Percentiles rank a stretch among this genome's conserved stretches.
Conservation (phyloP, 169 alveolate species). For the Cryptosporidium sp. region DNA sequence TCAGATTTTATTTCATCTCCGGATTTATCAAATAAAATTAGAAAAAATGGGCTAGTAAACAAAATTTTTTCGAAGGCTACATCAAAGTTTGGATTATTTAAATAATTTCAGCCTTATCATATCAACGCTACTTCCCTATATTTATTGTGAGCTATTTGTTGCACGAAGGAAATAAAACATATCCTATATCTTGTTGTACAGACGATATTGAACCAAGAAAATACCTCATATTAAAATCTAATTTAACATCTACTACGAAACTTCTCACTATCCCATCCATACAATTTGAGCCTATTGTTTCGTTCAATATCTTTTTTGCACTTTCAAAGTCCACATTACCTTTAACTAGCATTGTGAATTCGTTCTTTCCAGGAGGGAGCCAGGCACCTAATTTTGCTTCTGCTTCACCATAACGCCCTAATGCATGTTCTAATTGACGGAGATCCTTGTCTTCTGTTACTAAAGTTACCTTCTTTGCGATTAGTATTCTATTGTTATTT, state of each 20-base stretch:
- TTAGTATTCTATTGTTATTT: conserved; percentile 12
- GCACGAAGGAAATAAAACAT: conserved; percentile 63
- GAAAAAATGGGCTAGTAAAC: conserved; percentile 56
- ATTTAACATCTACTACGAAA: conserved; percentile 17
- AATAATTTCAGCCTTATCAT: neutral
- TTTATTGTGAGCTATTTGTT: neutral
- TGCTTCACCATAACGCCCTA: conserved; percentile 70
- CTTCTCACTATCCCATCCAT: conserved; percentile 5
- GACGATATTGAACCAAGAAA: conserved; percentile 58
- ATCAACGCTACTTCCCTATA: neutral
- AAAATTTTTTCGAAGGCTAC: conserved; percentile 65
- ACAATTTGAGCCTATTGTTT: conserved; percentile 38
- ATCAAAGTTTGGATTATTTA: conserved; percentile 28
- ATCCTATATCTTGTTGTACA: conserved; percentile 73
- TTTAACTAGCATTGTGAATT: conserved; percentile 21
- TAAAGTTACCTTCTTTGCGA: conserved; percentile 2
- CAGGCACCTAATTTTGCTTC: conserved; percentile 54
- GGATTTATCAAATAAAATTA: neutral
- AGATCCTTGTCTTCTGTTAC: conserved; percentile 19
- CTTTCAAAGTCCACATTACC: conserved; percentile 42
- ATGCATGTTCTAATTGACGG: conserved; percentile 33
- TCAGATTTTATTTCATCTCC: conserved; percentile 48
- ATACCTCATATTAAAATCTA: conserved; percentile 56
- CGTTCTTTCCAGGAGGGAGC: conserved; percentile 63
- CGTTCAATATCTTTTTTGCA: conserved; percentile 19